A percentile compares a stretch with the other conserved stretches of the same genome.
phyloP scores from a whole-genome alignment of 805 yeast species.

The Barnettozyma sp. region DNA sequence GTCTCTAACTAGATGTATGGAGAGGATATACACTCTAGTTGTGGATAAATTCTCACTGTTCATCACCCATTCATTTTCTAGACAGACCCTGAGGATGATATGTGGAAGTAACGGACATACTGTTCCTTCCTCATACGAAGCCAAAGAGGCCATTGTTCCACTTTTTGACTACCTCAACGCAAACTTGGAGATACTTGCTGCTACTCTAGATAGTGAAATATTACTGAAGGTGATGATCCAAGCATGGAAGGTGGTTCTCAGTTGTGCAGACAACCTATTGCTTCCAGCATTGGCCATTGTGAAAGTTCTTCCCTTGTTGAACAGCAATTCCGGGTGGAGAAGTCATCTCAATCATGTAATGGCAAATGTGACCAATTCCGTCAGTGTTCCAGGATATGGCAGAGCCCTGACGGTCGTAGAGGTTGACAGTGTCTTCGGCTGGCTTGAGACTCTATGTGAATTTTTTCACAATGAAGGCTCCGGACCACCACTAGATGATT shows the following conservation, averaged over 20 bases:
- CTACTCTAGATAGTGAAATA: constrained; percentile 47
- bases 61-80: constrained; percentile 51
- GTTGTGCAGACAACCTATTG: constrained; percentile 61
- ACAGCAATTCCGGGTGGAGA: constrained; percentile 33
- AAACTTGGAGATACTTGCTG: constrained; percentile 58
- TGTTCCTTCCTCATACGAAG: constrained; percentile 38
- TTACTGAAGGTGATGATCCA: constrained; percentile 62
- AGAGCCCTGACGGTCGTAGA: constrained; percentile 52
- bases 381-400: constrained; percentile 40
- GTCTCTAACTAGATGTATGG: constrained; percentile 54
- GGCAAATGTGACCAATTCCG: constrained; percentile 38
- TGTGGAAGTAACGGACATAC: constrained; percentile 44
- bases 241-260: constrained; percentile 72
- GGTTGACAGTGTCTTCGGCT: constrained; percentile 58
- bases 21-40: constrained; percentile 58
- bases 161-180: constrained; percentile 67
- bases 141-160: constrained; percentile 63
- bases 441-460: constrained; percentile 65
- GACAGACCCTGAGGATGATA: constrained; percentile 46
- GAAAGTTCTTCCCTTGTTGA: constrained; percentile 22
- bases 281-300: constrained; percentile 62
- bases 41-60: constrained; percentile 67
- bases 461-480: constrained; percentile 78
- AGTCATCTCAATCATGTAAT: constrained; percentile 40
- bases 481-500: constrained; percentile 63